A percentile compares a stretch with the other conserved stretches of the same genome.
These are phyloP conservation scores for Kluyveromyces nonfermentans DNA, from an alignment of 805 yeast genomes.

Conservation along the genomic window DNA sequence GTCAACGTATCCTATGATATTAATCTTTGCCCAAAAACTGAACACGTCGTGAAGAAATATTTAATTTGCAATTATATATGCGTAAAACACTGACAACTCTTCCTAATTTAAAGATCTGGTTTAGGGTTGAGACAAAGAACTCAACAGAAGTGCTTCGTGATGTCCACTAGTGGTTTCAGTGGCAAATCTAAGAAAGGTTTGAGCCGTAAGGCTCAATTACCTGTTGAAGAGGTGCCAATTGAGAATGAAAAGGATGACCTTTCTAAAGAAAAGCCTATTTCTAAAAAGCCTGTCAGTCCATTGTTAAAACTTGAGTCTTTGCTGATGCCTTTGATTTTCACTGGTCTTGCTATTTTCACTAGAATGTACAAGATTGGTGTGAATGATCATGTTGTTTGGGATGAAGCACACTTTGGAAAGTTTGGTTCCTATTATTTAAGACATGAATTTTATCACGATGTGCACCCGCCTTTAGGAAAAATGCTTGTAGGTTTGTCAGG, in stretches of 20 bases:
- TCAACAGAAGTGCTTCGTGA: background rate
- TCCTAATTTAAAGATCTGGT: background rate
- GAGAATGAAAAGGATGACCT: constrained; percentile 13
- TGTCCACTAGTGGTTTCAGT: constrained; percentile 17
- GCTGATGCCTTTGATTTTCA: constrained; percentile 36
- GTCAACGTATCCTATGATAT: background rate
- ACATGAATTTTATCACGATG: constrained; percentile 78
- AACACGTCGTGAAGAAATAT: constrained; percentile 5
- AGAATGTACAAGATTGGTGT: constrained; percentile 52
- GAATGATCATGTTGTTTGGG: constrained; percentile 67
- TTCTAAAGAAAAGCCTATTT: constrained; percentile 10
- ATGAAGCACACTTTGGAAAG: constrained; percentile 84
- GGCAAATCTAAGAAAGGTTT: constrained; percentile 9
- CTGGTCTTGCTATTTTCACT: constrained; percentile 40
- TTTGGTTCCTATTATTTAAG: constrained; percentile 73
- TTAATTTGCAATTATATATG: background rate
- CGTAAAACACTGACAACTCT: background rate
- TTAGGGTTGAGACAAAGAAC: background rate
- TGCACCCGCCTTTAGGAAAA: constrained; percentile 82
- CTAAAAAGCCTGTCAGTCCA: constrained; percentile 5
- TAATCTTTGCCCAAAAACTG: background rate
- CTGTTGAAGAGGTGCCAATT: constrained; percentile 4
- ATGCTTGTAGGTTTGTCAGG: constrained; percentile 74
- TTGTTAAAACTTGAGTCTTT: constrained; percentile 24
- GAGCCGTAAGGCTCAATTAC: constrained; percentile 7